These are phyloP conservation scores for Trichophyton rubrum DNA, from an alignment of 2,329 filamentous ascomycete genomes.

Conservation along the genomic window DNA sequence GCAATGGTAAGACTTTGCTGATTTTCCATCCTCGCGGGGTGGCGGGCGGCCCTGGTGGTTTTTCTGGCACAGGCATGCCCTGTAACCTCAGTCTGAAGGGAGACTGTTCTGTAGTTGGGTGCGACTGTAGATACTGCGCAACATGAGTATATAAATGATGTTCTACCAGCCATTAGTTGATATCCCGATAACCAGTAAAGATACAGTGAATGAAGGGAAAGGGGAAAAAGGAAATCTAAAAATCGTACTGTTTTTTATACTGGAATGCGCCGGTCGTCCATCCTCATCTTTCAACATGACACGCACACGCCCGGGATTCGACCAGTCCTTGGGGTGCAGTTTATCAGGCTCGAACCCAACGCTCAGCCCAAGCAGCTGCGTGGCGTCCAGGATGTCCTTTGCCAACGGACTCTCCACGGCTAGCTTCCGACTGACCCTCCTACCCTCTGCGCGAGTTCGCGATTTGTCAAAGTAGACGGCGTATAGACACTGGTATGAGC, in stretches of 20 bases:
- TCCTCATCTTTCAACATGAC: conserved; percentile 53
- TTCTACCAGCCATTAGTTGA: conserved; percentile 34
- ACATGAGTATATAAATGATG: conserved; percentile 79
- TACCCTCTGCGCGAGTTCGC: conserved; percentile 56
- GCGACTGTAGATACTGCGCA: conserved; percentile 57
- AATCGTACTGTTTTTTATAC: conserved; percentile 52
- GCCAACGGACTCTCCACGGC: conserved; percentile 80
- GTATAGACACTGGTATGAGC: conserved; percentile 79
- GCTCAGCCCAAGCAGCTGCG: conserved; percentile 49
- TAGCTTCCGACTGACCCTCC: conserved; percentile 58
- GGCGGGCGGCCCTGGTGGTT: conserved; percentile 60
- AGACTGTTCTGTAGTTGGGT: conserved; percentile 63
- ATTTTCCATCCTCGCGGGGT: conserved; percentile 87
- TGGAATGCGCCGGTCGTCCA: conserved; percentile 38
- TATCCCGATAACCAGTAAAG: background rate
- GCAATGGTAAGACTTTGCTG: conserved; percentile 66
- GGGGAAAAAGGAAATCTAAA: background rate
- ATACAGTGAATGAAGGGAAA: background rate
- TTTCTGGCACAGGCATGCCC: conserved; percentile 55
- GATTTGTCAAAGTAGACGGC: conserved; percentile 84
- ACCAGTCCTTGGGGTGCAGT: conserved; percentile 92
- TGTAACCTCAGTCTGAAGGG: conserved; percentile 61
- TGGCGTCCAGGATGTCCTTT: conserved; percentile 78
- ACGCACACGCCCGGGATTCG: conserved; percentile 82
- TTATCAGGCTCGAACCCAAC: conserved; percentile 81